Conservation (phyloP, 306 rosid genomes). For the peach (Prunus persica) region Prunus_persica_NCBIv2 NC_034014.1:26298501-26299000, state of each 20-base stretch:
- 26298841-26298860: conserved; percentile 76
- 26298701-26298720: conserved; percentile 83
- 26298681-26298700: conserved; percentile 80
- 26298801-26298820: conserved; percentile 82
- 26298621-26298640: neutral
- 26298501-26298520: neutral
- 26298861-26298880: conserved; percentile 30
- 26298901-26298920: conserved; percentile 15
- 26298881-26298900: conserved; percentile 17
- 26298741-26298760: conserved; percentile 82
- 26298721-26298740: conserved; percentile 85
- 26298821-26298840: conserved; percentile 96
- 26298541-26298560: neutral
- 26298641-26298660: conserved; percentile 21
- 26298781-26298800: conserved; percentile 83
- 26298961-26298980: conserved; percentile 44
- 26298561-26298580: neutral
- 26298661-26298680: conserved; percentile 51
- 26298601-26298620: neutral
- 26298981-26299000: neutral
- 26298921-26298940: conserved; percentile 40
- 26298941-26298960: neutral
- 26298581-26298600: conserved; percentile 8
- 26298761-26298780: conserved; percentile 95
- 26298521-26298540: neutral